phyloP scores from a whole-genome alignment of 495 filamentous ascomycete genomes.

The Ascobolus immersus region DNA sequence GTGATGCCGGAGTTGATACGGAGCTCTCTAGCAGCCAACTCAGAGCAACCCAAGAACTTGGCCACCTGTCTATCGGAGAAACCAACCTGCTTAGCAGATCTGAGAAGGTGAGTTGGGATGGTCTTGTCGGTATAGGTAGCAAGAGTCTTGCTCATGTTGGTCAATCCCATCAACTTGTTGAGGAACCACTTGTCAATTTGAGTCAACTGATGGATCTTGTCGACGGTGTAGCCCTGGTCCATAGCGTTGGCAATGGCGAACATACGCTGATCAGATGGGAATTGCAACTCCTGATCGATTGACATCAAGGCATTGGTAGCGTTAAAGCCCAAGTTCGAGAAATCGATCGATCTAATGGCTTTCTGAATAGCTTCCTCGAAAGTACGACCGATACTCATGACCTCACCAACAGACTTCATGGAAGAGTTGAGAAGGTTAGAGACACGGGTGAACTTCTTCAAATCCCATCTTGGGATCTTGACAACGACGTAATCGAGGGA shows the following conservation, averaged over 20 bases:
- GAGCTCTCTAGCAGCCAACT: constrained; percentile 58
- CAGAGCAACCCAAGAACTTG: constrained; percentile 78
- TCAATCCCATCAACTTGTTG: constrained; percentile 64
- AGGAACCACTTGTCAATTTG: constrained; percentile 98
- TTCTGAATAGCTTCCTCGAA: constrained; percentile 99
- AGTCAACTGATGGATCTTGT: constrained; percentile 94
- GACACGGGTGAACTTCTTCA: constrained; percentile 95
- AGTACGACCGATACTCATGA: constrained; percentile 90
- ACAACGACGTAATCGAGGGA: constrained; percentile 96
- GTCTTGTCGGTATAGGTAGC: constrained; percentile 39
- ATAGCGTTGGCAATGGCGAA: constrained; percentile 97
- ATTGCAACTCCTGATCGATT: constrained; percentile 85
- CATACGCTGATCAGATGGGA: constrained; percentile 85
- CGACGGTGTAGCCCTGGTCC: constrained; percentile 72
- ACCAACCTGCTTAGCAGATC: constrained; percentile 71
- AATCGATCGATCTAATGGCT: constrained; percentile 83
- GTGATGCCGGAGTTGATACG: constrained; percentile 62
- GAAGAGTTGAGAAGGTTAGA: constrained; percentile 86
- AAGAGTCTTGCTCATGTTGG: constrained; percentile 64
- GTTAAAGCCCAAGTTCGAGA: constrained; percentile 84
- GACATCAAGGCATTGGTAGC: constrained; percentile 82
- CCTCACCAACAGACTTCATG: constrained; percentile 98
- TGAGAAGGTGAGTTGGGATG: constrained; percentile 37
- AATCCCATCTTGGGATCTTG: constrained; percentile 95
- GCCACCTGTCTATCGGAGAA: constrained; percentile 87